Conservation (phyloP, 108 stramenopile genomes). For the Pelagomonas calceolata region DNA sequence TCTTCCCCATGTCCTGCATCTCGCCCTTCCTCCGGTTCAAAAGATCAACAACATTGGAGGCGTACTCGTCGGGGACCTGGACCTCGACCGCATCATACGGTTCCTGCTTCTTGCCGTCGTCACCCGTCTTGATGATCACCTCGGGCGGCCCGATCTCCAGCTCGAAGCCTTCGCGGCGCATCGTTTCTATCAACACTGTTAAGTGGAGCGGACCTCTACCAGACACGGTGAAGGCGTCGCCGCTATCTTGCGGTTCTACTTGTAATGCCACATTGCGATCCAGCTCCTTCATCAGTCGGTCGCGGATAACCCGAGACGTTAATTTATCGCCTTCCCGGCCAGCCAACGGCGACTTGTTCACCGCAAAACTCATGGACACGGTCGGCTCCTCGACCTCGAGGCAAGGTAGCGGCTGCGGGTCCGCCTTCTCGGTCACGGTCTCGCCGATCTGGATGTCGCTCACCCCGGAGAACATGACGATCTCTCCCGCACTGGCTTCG, state of each 20-base stretch:
- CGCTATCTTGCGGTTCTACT: constrained; percentile 80
- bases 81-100: constrained; percentile 91
- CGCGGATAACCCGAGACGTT: constrained; percentile 88
- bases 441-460: constrained; percentile 82
- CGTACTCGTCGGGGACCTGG: constrained; percentile 84
- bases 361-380: constrained; percentile 94
- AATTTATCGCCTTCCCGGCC: constrained; percentile 94
- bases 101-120: constrained; percentile 80
- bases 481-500: constrained; percentile 82
- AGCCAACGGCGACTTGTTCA: constrained; percentile 96
- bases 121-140: constrained; percentile 78
- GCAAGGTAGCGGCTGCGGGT: constrained; percentile 60
- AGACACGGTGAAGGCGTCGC: constrained; percentile 84
- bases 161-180: constrained; percentile 99
- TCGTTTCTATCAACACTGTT: constrained; percentile 94
- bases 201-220: constrained; percentile 97
- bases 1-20: constrained; percentile 76
- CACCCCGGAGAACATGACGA: constrained; percentile 94
- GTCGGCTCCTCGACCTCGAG: constrained; percentile 96
- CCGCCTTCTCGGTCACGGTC: constrained; percentile 78
- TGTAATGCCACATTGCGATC: constrained; percentile 89
- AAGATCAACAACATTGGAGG: constrained; percentile 78
- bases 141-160: constrained; percentile 90
- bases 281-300: constrained; percentile 89
- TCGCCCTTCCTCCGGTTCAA: constrained; percentile 87